Evolutionary conservation across 2,329 filamentous ascomycete species (phyloP).

Genomic region (Rutstroemia sp.): DNA sequence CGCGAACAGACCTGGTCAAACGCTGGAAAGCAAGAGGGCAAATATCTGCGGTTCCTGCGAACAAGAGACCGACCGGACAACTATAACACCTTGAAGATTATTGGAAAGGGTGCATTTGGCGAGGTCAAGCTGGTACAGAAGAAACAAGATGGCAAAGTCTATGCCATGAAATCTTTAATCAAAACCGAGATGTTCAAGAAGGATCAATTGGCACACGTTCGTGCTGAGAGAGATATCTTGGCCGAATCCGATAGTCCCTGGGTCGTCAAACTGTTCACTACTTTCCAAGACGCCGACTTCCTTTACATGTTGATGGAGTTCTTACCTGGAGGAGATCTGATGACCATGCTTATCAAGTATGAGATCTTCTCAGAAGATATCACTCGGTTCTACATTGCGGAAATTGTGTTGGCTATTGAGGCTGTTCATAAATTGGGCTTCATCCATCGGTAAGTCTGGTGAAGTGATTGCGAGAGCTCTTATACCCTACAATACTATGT

Average conservation of each 20-base stretch:
- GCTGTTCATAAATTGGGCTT: conserved; percentile 97
- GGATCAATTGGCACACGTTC: conserved; percentile 94
- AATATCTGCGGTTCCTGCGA: conserved; percentile 87
- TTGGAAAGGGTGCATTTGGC: conserved; percentile 97
- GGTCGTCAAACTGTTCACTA: conserved; percentile 97
- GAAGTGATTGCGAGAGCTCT: background rate
- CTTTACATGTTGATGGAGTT: conserved; percentile 99
- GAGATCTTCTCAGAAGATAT: conserved; percentile 99
- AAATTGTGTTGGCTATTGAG: conserved; percentile 96
- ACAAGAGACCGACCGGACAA: conserved; percentile 92
- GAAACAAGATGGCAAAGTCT: conserved; percentile 93
- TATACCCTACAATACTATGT: background rate
- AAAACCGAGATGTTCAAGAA: conserved; percentile 99
- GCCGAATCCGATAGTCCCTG: conserved; percentile 99
- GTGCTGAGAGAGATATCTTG: conserved; percentile 93
- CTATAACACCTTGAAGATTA: conserved; percentile 95
- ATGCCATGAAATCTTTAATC: conserved; percentile 95
- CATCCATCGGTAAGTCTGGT: conserved; percentile 75
- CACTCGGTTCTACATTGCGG: conserved; percentile 97
- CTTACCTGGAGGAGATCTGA: conserved; percentile 92
- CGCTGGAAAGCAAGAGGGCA: conserved; percentile 80
- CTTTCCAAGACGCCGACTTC: conserved; percentile 94
- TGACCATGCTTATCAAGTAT: conserved; percentile 99
- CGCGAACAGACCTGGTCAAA: conserved; percentile 81
- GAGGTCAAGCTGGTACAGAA: conserved; percentile 97